Percentiles rank a stretch among this genome's conserved stretches.
Conservation (phyloP, 768 basidiomycete species). For the Sporobolomyces phaffii region DNA sequence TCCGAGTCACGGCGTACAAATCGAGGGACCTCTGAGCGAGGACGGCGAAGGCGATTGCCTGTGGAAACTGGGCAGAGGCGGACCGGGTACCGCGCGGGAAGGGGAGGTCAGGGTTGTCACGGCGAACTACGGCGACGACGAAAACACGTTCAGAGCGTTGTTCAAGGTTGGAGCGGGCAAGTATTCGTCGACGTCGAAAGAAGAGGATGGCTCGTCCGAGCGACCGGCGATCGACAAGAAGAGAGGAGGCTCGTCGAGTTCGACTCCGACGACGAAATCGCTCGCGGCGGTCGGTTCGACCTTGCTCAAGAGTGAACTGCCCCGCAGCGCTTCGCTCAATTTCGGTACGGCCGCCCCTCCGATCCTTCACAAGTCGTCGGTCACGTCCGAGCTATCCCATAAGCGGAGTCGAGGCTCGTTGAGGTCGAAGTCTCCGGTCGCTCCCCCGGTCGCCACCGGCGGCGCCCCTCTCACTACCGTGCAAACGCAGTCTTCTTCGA, state of each 20-base stretch:
- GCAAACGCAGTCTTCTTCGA: background rate
- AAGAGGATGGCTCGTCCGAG: background rate
- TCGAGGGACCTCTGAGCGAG: constrained; percentile 38
- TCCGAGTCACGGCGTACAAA: constrained; percentile 56
- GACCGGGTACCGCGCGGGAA: no score
- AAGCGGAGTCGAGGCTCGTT: constrained; percentile 24
- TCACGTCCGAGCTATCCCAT: constrained; percentile 23
- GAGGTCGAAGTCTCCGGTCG: constrained; percentile 8
- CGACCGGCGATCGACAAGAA: background rate
- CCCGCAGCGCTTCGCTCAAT: constrained; percentile 31
- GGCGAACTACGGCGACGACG: constrained; percentile 13
- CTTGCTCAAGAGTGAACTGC: constrained; percentile 30
- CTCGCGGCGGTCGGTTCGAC: constrained; percentile 19
- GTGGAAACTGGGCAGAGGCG: constrained; percentile 34
- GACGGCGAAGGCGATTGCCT: constrained; percentile 39
- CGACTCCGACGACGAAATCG: background rate
- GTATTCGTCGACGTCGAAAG: background rate
- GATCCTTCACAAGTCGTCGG: constrained; percentile 15
- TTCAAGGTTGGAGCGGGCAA: constrained; percentile 11
- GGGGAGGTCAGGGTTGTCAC: constrained; percentile 4
- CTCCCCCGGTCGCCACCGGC: background rate
- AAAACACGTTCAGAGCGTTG: constrained; percentile 16
- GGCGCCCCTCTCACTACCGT: constrained; percentile 7
- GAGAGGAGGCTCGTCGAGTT: background rate
- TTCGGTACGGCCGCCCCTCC: constrained; percentile 26